phyloP scores from a whole-genome alignment of 495 filamentous ascomycete genomes.

The Aspergillus haitiensis region DNA sequence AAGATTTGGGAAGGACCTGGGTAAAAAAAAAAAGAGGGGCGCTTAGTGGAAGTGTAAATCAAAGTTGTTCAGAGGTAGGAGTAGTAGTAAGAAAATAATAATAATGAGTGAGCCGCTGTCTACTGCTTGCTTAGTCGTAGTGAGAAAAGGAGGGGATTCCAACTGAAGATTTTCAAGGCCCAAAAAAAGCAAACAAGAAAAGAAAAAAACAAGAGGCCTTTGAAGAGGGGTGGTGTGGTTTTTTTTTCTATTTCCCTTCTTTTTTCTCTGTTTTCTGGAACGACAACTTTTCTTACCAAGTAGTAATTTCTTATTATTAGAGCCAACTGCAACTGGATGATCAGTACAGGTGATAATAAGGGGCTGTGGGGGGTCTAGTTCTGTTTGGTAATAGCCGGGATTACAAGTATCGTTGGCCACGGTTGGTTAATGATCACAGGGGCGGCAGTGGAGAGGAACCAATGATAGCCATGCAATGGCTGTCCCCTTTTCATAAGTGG shows the following conservation, averaged over 20 bases:
- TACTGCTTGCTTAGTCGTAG: conserved; percentile 1
- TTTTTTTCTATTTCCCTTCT: not conserved
- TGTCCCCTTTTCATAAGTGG: conserved; percentile 21
- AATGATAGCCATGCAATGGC: conserved; percentile 7
- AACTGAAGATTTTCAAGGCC: not conserved
- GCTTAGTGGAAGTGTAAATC: conserved; percentile 21
- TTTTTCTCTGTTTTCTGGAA: conserved; percentile 17
- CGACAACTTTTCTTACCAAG: not conserved
- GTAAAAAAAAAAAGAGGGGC: conserved; percentile 15
- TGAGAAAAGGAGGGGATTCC: conserved; percentile 21
- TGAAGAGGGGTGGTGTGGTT: conserved; percentile 1
- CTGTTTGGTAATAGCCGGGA: conserved; percentile 10
- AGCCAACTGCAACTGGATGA: not conserved
- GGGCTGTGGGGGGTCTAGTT: conserved; percentile 4
- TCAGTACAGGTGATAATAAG: not conserved
- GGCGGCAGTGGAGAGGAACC: conserved; percentile 12
- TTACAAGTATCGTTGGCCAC: not conserved
- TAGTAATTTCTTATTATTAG: not conserved
- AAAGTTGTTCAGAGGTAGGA: not conserved
- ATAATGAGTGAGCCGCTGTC: conserved; percentile 27
- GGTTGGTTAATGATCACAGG: conserved; percentile 10
- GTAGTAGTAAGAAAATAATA: conserved; percentile 23
- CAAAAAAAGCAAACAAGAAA: conserved; percentile 32
- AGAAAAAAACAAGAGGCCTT: conserved; percentile 22
- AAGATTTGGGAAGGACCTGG: conserved; percentile 7